These are phyloP conservation scores for Ricinus communis DNA, from an alignment of 345 rosid genomes.

Conservation along the genomic window DNA sequence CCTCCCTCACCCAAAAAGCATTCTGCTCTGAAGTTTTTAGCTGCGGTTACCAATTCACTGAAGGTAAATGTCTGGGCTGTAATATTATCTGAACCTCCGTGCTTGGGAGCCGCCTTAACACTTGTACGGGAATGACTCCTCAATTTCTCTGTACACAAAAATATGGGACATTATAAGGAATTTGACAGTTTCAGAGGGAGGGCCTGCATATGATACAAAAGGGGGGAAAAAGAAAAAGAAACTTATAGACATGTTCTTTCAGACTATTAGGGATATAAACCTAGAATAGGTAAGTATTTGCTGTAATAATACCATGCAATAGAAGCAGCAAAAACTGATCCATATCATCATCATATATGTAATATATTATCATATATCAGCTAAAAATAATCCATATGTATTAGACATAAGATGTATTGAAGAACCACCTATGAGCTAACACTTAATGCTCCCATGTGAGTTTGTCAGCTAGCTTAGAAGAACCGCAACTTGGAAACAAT, in stretches of 20 bases:
- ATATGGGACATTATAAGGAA: not conserved
- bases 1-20: constrained; percentile 34
- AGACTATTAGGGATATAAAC: too few species aligned
- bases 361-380: too few species aligned
- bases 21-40: constrained; percentile 24
- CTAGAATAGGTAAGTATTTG: too few species aligned
- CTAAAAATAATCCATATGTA: not conserved
- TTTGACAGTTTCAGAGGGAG: not conserved
- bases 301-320: too few species aligned
- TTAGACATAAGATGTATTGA: not conserved
- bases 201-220: too few species aligned
- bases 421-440: not conserved
- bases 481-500: not conserved
- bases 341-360: too few species aligned
- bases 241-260: too few species aligned
- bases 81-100: constrained; percentile 11
- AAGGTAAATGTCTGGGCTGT: constrained; percentile 27
- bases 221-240: too few species aligned
- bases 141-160: constrained; percentile 15
- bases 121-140: not conserved
- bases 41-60: constrained; percentile 21
- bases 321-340: too few species aligned
- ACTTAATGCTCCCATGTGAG: not conserved
- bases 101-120: constrained; percentile 9
- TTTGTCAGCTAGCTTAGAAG: too few species aligned